Base-by-base conservation (phyloP, 1,284 basidiomycete genomes). In the Exsudoporus floridanus region DNA sequence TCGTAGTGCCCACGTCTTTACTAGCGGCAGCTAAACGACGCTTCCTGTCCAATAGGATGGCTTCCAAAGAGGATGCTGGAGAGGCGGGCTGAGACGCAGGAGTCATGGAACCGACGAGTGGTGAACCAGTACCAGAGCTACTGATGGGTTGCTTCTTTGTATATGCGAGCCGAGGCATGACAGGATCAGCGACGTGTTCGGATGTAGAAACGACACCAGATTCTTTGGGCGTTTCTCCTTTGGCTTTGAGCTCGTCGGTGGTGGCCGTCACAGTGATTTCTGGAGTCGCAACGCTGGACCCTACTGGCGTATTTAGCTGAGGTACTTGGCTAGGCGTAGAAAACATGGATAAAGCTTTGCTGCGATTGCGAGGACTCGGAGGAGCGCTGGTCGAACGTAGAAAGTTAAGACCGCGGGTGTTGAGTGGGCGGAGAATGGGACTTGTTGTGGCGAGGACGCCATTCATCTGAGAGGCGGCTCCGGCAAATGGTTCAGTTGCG, bases 361-460 rank as follows among this genome's bases (percentile, higher is more conserved):
- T 37, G 28, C 58, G 49, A 44, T 70, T 71, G 50, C 73, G 66
- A 10, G 77, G 78, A n/a, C 69, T 74, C 0, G 79, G 78, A 21
- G 80, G 80, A 4, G 84, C 84, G 59, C 84, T 87, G 46, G 74
- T 75, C 0, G 84, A 80, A 16, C 83, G 72, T 38, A 85, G 66
- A 59, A 85, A 83, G 34, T 70, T 73, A 9, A 84, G 47, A 30
- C 60, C 56, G n/a, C 48, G 80, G 47, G 82, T 60, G 0, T 78
- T 76, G 30, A 73, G 73, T 8, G 81, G 76, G 52, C 73, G 77
- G n/a, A 74, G 61, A 35, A 70, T 58, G 0, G 74, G 63, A 4
- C 65, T 65, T 6, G 60, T 54, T 5, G 61, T 47, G 19, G 61
- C 44, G 5, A 65, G 33, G 33, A 35, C 50, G 14, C 60, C 49